Conservation (phyloP, 1,284 basidiomycete genomes). For the Erythrobasidium hasegawianum region DNA sequence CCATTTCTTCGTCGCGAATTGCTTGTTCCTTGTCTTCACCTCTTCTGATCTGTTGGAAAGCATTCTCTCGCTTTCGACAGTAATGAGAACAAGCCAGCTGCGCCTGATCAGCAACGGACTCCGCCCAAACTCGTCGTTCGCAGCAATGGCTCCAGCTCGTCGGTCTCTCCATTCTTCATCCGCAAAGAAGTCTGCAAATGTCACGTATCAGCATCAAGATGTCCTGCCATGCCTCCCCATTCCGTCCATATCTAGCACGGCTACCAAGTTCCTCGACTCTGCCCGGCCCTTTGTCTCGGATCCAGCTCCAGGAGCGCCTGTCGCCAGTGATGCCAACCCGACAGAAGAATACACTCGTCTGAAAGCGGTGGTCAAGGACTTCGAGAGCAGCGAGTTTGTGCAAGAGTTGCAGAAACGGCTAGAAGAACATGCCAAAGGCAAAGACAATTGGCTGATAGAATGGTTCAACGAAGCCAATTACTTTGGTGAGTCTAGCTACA, state of each 20-base stretch:
- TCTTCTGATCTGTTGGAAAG: too few relatives aligned
- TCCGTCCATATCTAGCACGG: constrained; percentile 72
- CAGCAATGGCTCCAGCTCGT: too few relatives aligned
- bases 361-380: constrained; percentile 63
- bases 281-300: constrained; percentile 69
- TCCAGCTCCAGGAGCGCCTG: constrained; percentile 50
- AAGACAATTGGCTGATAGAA: constrained; percentile 81
- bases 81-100: too few relatives aligned
- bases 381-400: constrained; percentile 66
- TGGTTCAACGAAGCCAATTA: constrained; percentile 91
- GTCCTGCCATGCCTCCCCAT: constrained; percentile 79
- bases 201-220: constrained; percentile 51
- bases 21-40: too few relatives aligned
- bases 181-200: constrained; percentile 15
- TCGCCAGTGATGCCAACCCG: constrained; percentile 34
- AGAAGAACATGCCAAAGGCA: constrained; percentile 61
- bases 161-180: background rate
- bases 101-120: too few relatives aligned
- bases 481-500: constrained; percentile 3
- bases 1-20: too few relatives aligned
- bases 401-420: constrained; percentile 76
- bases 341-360: constrained; percentile 52
- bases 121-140: too few relatives aligned
- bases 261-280: constrained; percentile 78
- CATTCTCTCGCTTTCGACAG: too few relatives aligned